Evolutionary conservation across 495 filamentous ascomycete genomes (phyloP).

Genomic region (Xylaria bambusicola): DNA sequence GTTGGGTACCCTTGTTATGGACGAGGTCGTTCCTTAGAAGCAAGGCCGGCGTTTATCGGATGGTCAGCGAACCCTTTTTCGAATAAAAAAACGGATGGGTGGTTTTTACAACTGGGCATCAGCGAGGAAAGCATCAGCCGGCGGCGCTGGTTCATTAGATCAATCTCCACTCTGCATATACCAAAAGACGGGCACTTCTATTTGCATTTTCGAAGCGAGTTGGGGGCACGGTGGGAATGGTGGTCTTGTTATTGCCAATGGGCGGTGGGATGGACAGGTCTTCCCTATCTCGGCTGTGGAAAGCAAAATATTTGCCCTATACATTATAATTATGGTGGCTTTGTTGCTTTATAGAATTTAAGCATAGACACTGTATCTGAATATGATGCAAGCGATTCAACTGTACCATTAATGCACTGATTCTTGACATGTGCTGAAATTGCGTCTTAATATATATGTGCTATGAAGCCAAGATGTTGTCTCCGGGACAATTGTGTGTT

Average conservation of each 20-base stretch:
- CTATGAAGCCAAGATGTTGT: too few relatives aligned
- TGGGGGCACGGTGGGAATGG: slow-evolving; percentile 4
- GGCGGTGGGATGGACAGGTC: background rate
- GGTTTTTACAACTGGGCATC: slow-evolving; percentile 15
- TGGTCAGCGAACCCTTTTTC: background rate
- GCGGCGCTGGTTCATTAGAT: slow-evolving; percentile 35
- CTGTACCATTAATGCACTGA: too few relatives aligned
- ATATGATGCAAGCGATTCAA: too few relatives aligned
- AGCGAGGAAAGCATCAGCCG: slow-evolving; percentile 24
- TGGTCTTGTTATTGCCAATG: slow-evolving; percentile 3
- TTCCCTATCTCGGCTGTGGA: background rate
- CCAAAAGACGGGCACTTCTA: slow-evolving; percentile 21
- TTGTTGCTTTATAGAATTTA: slow-evolving; percentile 3
- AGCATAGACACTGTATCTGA: background rate
- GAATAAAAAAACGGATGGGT: background rate
- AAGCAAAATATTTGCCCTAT: background rate
- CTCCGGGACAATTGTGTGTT: too few relatives aligned
- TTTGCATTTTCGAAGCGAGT: slow-evolving; percentile 10
- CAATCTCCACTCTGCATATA: slow-evolving; percentile 39
- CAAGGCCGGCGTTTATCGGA: slow-evolving; percentile 25
- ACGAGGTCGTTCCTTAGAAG: slow-evolving; percentile 13
- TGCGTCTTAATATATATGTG: too few relatives aligned
- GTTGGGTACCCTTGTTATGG: background rate
- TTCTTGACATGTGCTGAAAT: too few relatives aligned
- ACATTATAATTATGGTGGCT: background rate